Evolutionary conservation across 192 early-diverging fungal species (phyloP), one percentile per base, ranked within the genome.

Genomic region (Rhizophagus clarus): DNA sequence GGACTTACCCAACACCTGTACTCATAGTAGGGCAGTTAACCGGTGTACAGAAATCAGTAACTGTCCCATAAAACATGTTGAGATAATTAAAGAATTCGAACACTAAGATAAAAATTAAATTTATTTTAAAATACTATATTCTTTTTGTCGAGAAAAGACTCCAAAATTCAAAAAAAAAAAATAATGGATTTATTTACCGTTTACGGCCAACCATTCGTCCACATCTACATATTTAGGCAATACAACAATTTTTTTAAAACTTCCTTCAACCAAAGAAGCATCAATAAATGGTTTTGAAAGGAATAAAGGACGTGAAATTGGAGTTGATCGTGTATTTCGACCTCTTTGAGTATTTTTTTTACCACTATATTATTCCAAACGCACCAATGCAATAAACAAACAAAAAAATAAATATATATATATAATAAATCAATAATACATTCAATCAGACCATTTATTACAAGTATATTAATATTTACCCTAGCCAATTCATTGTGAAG

Each of bases 41-140:
- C 31, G 89, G 86, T 5, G 95, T 95, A 87, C 97, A 99, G 85
- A 93, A 97, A 76, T 97, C 93, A 20, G 93, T 90, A 63, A 99
- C 86, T 15, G 93, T 89, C 47, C 95, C 92, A 85, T 97, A 97
- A 82, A 97, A 97, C 81, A 96, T 86, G 82, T 95, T 96, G 70
- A 94, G 88, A 81, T 95, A 92, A 83, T 94, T 94, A 87, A 97
- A 97, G 82, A 99, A 99, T 81, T 99, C 96, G 81, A 96, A 94
- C 0, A 92, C 91, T 92, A 77, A 0, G 26, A 12, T 11, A 24
- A 61, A 56, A 71, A 15, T 20, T 77, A 40, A 15, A 11, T 17
- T 28, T 32, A 74, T 0, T 32, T 42, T 5, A 12, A 29, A 20
- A 81, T 24, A 1, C 51, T n/a, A 2, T 34, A 76, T 8, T 14